Evolutionary conservation across 139 green algal species (phyloP), one percentile per base, ranked within the genome.

Genomic region (Closterium sp.): DNA sequence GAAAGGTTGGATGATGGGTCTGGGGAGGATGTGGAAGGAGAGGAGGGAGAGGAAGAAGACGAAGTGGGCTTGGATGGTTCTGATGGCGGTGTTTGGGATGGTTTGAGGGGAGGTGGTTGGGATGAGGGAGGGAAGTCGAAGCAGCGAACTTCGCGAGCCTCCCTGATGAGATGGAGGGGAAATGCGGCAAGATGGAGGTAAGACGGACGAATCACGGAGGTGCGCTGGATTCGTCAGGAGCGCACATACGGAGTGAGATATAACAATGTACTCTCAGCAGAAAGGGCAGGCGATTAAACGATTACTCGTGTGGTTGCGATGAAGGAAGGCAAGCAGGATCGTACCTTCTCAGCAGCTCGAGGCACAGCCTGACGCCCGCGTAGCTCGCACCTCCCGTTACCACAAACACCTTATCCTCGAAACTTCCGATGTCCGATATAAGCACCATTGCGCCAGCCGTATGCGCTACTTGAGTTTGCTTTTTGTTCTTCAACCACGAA

Each of bases 341-440:
- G 31, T 62, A 70, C 88, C 88, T 90, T 70, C 70, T 29, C 13
- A 90, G 28, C 24, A 92, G 89, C 70, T 92, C 89, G 27, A 87
- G 28, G 73, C 89, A 92, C 10, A 92, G 89, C n/a, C 89, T 42
- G 28, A 42, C 27, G 24, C 89, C 89, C 10, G 28, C 89, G 30
- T 92, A 92, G n/a, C 89, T 50, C n/a, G n/a, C 89, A 29, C 89
- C 89, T 29, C 89, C 89, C 50, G 85, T 70, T 31, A 92, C 89
- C 62, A 92, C 89, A 92, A 92, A 92, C 45, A 92, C 89, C 28
- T 89, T 38, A 28, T 50, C 89, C 84, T 90, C 89, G n/a, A 92
- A 73, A 73, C 50, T 73, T 73, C 50, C 50, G 50, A 73, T 11
- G 0, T 73, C 50, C 50, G 50, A 73, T 73, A 73, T 73, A 73